Conservation (phyloP, 768 basidiomycete species). For the Hydnomerulius pinastri region DNA sequence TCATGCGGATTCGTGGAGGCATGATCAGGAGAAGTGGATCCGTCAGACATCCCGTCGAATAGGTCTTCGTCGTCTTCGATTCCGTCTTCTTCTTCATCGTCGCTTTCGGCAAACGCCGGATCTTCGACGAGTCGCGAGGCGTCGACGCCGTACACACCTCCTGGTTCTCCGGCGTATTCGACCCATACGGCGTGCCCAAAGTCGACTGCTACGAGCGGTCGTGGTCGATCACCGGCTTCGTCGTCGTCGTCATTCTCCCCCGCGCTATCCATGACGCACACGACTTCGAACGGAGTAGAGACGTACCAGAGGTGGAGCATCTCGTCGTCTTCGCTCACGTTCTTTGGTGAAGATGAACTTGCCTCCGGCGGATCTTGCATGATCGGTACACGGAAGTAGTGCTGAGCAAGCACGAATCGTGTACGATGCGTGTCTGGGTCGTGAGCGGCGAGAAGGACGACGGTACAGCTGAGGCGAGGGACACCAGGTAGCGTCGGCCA, state of each 20-base stretch:
- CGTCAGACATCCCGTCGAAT: slow-evolving; percentile 10
- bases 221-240: slow-evolving; percentile 47
- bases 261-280: slow-evolving; percentile 56
- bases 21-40: slow-evolving; percentile 1
- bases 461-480: slow-evolving; percentile 70
- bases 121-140: slow-evolving; percentile 31
- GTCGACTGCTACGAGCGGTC: slow-evolving; percentile 78
- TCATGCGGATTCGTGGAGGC: slow-evolving; percentile 17
- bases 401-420: slow-evolving; percentile 68
- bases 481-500: slow-evolving; percentile 70
- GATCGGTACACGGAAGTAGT: slow-evolving; percentile 74
- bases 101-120: slow-evolving; percentile 25
- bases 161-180: slow-evolving; percentile 48
- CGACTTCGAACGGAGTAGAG: slow-evolving; percentile 69
- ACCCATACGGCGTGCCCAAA: slow-evolving; percentile 90
- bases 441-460: slow-evolving; percentile 65
- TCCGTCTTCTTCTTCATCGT: slow-evolving; percentile 28
- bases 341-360: slow-evolving; percentile 1
- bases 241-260: slow-evolving; percentile 34
- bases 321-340: slow-evolving; percentile 44
- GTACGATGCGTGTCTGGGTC: slow-evolving; percentile 61
- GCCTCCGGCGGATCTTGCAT: slow-evolving; percentile 17
- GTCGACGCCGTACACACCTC: slow-evolving; percentile 30
- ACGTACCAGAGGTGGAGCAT: slow-evolving; percentile 74
- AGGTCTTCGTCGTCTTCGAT: slow-evolving; percentile 17